Evolutionary conservation across 257 asterid species (phyloP), one percentile per base, ranked within the genome.

Genomic region (Pogostemon cablin): DNA sequence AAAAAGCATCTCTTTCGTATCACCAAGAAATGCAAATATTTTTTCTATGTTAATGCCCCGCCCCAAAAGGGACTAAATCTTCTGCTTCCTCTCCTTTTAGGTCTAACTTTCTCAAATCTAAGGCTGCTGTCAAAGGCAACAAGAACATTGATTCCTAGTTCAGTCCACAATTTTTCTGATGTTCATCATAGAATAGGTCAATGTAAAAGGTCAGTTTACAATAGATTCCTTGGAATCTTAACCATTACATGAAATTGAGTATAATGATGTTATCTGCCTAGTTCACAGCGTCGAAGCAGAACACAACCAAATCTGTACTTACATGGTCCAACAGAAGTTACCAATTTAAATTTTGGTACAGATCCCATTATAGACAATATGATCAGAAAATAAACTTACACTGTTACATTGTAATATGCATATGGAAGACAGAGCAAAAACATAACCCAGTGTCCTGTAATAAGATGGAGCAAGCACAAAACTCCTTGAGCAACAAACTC

Each of bases 401-500:
- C 4, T 76, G 72, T 82, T 8, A 78, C 50, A 67, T 89, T 78
- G 79, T 85, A 90, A 72, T 86, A 90, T 50, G 86, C 67, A 72
- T 82, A 83, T 10, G 98, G 98, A 35, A 86, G 81, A 67, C 92
- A 88, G 48, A 93, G 67, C 76, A 90, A 73, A 74, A 81, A 83
- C 88, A 90, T 87, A 62, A 79, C n/a, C 97, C 98, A 93, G 47
- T 93, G 96, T 71, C 96, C 90, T 3, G 91, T 69, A 72, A 87
- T 53, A 40, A 93, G 91, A 87, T 87, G 95, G 78, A 90, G 87
- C 68, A 85, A 63, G 82, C 96, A 85, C 68, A 90, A 72, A 35
- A 79, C 82, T 79, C 90, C 97, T 74, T 82, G 75, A 48, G 74
- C 71, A 39, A 89, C 35, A 75, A 84, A 93, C 82, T 91, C 97